Base-by-base conservation (phyloP, 495 filamentous ascomycete species). In the Hypoxylon fuscum region DNA sequence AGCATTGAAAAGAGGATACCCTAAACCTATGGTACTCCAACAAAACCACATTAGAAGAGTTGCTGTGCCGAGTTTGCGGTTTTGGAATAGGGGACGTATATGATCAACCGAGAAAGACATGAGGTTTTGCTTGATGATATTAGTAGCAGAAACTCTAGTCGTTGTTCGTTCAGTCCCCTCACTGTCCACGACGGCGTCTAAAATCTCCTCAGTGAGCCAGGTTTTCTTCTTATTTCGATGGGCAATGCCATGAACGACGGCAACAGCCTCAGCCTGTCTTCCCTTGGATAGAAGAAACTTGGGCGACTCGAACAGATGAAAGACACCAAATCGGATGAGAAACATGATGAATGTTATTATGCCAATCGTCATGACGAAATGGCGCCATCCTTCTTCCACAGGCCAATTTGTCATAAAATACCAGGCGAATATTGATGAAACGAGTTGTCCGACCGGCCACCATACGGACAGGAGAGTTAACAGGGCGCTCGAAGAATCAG, bases 281-380 rank as follows among this genome's bases (percentile, higher is more conserved):
- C 89, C 90, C n/a, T 82, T 77, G 1, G 86, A 87, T 14, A 94
- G 82, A n/a, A 93, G 75, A 64, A 81, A 94, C 68, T 96, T 96
- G 18, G 91, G 91, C 2, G 89, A 92, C 68, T 96, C 91, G 72
- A 87, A 91, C 15, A 96, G 81, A 56, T 90, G 86, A 74, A 96
- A 96, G 48, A 90, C 73, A 65, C 91, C 85, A 79, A 93, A 93
- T 5, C 91, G 90, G 53, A 87, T 75, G 47, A 87, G 62, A 71
- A 92, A 94, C 81, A 83, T 81, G 59, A 79, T 62, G 32, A 94
- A 84, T 1, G 91, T 93, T 56, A 96, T 73, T 27, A 86, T 80
- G 40, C 91, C 92, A 42, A 92, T 81, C 3, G 87, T 87, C 50
- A 88, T 75, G 55, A 89, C 79, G 46, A 94, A 82, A 57, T 90